These are phyloP conservation scores for Blastobotrys apis DNA, from an alignment of 1,139 yeast species.

Conservation along the genomic window DNA sequence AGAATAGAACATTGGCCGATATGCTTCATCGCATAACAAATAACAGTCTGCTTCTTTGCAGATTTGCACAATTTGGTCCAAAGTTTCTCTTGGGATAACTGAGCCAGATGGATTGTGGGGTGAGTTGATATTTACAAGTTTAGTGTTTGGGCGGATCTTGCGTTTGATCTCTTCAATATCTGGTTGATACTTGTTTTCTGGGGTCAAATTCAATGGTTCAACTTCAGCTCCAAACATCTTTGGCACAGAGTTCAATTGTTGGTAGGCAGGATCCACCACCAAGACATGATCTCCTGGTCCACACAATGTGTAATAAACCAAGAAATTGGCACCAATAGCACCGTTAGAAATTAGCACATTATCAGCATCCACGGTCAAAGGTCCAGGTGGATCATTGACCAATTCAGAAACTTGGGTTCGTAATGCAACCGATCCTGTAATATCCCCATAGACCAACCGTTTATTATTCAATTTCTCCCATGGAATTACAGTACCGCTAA, in stretches of 20 bases:
- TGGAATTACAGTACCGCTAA: conserved; percentile 33
- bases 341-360: conserved; percentile 52
- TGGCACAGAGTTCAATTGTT: conserved; percentile 51
- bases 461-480: conserved; percentile 21
- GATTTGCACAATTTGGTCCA: conserved; percentile 40
- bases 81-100: conserved; percentile 39
- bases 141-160: conserved; percentile 40
- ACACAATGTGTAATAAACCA: conserved; percentile 45
- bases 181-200: conserved; percentile 39
- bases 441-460: conserved; percentile 47
- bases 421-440: conserved; percentile 45
- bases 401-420: conserved; percentile 38
- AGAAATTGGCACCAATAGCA: conserved; percentile 56
- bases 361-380: conserved; percentile 28
- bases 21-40: conserved; percentile 52
- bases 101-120: conserved; percentile 57
- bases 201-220: conserved; percentile 36
- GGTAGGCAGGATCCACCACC: conserved; percentile 51
- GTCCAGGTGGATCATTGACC: conserved; percentile 35
- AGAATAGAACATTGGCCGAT: conserved; percentile 51
- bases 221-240: conserved; percentile 46
- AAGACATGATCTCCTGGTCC: conserved; percentile 48
- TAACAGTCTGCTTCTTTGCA: conserved; percentile 39
- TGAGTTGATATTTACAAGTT: conserved; percentile 47
- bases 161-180: conserved; percentile 36